Evolutionary conservation across 345 rosid species (phyloP), one percentile per base, ranked within the genome.

Genomic region (Pugionium dolabratum): DNA sequence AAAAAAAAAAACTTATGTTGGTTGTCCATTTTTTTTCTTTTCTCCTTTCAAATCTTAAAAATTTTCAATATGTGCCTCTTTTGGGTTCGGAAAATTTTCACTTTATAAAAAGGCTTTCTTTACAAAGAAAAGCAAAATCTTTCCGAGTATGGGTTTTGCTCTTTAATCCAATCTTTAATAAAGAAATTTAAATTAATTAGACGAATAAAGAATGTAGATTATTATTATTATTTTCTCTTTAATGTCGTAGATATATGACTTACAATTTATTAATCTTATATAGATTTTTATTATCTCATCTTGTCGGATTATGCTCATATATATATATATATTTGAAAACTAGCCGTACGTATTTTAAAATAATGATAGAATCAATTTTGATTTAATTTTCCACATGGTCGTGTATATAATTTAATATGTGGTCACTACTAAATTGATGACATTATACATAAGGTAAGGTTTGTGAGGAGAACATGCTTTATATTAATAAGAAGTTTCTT

Each of bases 161-260:
- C 64, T 64, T 64, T 69, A 75, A 76, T 75, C 66, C 27, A 9
- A 67, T 37, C 75, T 75, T 84, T 81, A 67, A 43, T 62, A 80
- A 79, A 82, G 83, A 78, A 70, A 54, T 79, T 75, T 66, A 47
- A 54, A 63, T 75, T 74, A 31, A 67, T 75, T 78, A 71, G 34
- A 65, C 32, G 33, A 50, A 59, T 49, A 68, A 68, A 81, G 77
- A 79, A 77, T 31, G 7, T 1, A n/a, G 11, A 42, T 4, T 8
- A 27, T 2, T 27, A 18, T 10, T 18, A 18, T 18, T 18, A 18
- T 42, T 41, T 43, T 64, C 37, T 71, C 50, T 71, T 62, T 37
- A 41, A 41, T 66, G 67, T 51, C 47, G 25, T 44, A 50, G 66
- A 59, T 53, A 66, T 66, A 51, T 59, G 71, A 65, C 71, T 57